Evolutionary conservation across 2,329 filamentous ascomycete genomes (phyloP), one percentile per base, ranked within the genome.

Genomic region (Beauveria pseudobassiana): DNA sequence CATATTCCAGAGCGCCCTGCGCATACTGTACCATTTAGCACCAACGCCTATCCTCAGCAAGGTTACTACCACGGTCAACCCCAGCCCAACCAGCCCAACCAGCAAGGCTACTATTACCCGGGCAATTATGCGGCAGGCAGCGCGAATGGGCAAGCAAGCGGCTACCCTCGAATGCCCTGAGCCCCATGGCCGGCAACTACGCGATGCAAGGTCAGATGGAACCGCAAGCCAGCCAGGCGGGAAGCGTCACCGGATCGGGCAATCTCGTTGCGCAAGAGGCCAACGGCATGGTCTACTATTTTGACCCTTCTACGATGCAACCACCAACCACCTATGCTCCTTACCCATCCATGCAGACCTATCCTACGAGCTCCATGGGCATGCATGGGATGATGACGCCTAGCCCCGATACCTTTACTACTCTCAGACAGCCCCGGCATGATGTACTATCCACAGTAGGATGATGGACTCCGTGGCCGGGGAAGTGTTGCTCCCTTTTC

Each of bases 211-310:
- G 69, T 14, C 82, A 79, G 62, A 67, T 66, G 22, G 72, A 67
- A 71, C 81, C 65, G 63, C 70, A 58, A 48, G 65, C 62, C 30
- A 67, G 72, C n/a, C 74, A 76, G 53, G 66, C 70, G 30, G 66
- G 66, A 40, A 69, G 69, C 34, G 69, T 71, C 34, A 69, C 78
- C 20, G 56, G 34, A 16, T 20, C 30, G 12, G 83, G 79, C 65
- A 73, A 52, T 24, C 48, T 86, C 48, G 83, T 88, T 53, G 91
- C 91, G 0, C 93, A 97, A 73, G 93, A 98, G 77, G 87, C 88
- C 65, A 96, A 96, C 67, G 95, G 95, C 64, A 98, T 96, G 83
- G 92, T 96, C 1, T 98, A 96, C 74, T 99, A 96, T 72, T 93
- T 92, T 69, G 90, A 96, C 70, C 82, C 90, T 8, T 82, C 87